phyloP scores from a whole-genome alignment of 2,329 filamentous ascomycete species.

The Venturia nashicola region DNA sequence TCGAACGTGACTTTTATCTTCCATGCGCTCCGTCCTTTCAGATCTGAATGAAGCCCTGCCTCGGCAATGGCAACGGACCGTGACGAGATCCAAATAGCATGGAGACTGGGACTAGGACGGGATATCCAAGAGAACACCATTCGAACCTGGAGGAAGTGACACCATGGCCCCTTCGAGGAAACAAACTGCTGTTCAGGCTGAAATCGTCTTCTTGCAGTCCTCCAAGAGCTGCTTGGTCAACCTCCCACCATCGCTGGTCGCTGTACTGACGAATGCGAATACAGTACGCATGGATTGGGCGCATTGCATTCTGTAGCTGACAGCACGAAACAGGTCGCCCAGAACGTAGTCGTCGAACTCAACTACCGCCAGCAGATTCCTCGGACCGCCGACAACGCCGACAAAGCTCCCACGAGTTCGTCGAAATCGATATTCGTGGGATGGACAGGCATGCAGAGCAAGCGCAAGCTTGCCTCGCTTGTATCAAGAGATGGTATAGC shows the following conservation, averaged over 20 bases:
- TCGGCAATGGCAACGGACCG: not conserved
- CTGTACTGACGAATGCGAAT: slow-evolving; percentile 77
- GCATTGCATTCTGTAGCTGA: slow-evolving; percentile 10
- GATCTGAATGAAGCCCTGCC: not conserved
- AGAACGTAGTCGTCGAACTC: slow-evolving; percentile 94
- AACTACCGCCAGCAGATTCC: slow-evolving; percentile 53
- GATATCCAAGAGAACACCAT: not conserved
- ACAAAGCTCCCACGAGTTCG: slow-evolving; percentile 26
- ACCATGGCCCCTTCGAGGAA: slow-evolving; percentile 24
- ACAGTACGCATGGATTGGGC: slow-evolving; percentile 47
- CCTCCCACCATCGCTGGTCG: slow-evolving; percentile 72
- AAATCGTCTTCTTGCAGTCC: slow-evolving; percentile 66
- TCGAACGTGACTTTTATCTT: not conserved
- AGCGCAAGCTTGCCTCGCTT: slow-evolving; percentile 62
- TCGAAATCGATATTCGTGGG: slow-evolving; percentile 73
- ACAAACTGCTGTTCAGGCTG: slow-evolving; percentile 49
- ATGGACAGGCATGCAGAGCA: slow-evolving; percentile 97
- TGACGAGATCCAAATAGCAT: not conserved
- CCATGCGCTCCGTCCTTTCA: not conserved
- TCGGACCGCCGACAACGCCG: slow-evolving; percentile 23
- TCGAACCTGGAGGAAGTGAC: not conserved
- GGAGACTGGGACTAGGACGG: no score
- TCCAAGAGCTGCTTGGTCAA: slow-evolving; percentile 94
- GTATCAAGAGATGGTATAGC: slow-evolving; percentile 63
- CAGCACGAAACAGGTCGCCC: slow-evolving; percentile 51